Percentiles rank a stretch among this genome's conserved stretches.
Evolutionary conservation across 352 stramenopile genomes (phyloP).

Genomic region (Elongisporangium undulatum): DNA sequence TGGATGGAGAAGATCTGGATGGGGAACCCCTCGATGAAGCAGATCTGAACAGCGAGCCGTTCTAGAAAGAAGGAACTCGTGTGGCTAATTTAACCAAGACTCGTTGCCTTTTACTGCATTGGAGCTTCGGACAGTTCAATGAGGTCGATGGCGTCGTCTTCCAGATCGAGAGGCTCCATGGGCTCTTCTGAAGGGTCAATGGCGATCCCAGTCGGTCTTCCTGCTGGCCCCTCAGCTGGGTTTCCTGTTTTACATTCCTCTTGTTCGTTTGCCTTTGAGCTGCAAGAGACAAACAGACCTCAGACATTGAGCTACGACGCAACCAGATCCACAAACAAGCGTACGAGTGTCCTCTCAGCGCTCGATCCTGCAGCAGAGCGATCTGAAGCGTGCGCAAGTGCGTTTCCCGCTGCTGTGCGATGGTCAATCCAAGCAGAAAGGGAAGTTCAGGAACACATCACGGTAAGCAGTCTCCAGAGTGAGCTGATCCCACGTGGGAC

Average conservation of each 20-base stretch:
- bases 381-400: conserved; percentile 57
- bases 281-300: conserved; percentile 5
- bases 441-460: neutral
- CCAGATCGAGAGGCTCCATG: conserved; percentile 5
- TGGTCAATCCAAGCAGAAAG: conserved; percentile 6
- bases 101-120: neutral
- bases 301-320: conserved; percentile 6
- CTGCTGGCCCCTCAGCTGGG: conserved; percentile 15
- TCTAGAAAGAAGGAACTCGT: conserved; percentile 11
- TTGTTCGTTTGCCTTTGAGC: conserved; percentile 1
- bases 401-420: conserved; percentile 49
- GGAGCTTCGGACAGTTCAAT: neutral
- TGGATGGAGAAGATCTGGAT: conserved; percentile 40
- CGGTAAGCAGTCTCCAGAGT: neutral
- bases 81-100: neutral
- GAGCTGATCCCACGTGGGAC: neutral
- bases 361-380: conserved; percentile 33
- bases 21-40: conserved; percentile 40
- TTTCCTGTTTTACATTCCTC: conserved; percentile 2
- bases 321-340: neutral
- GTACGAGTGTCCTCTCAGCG: neutral
- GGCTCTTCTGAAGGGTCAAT: conserved; percentile 21
- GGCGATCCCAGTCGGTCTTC: conserved; percentile 14
- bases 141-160: neutral
- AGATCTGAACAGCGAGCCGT: conserved; percentile 36